Percentiles rank a stretch among this genome's conserved stretches.
Evolutionary conservation across 768 basidiomycete species (phyloP).

Genomic region (Chalciporus sphaerocephalus): DNA sequence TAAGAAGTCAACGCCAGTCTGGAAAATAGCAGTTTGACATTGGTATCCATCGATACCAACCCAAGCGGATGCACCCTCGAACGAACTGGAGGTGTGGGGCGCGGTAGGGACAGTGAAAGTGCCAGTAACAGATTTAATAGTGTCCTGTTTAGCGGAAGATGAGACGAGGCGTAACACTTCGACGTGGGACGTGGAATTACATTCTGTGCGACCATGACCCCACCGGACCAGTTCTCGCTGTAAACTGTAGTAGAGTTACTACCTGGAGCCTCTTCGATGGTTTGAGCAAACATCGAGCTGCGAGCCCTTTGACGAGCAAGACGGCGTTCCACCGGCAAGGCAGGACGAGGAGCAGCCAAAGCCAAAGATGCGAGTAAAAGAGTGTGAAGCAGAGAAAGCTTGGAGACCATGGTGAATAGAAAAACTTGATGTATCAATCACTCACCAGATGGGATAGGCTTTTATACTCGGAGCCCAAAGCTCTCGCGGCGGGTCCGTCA

Average conservation of each 20-base stretch:
- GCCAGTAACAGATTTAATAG: slow-evolving; percentile 17
- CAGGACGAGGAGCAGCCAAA: slow-evolving; percentile 16
- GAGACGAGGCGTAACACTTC: background rate
- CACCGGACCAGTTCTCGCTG: slow-evolving; percentile 20
- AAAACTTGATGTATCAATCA: too few species aligned
- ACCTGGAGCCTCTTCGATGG: background rate
- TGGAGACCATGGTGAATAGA: slow-evolving; percentile 21
- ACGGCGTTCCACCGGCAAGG: slow-evolving; percentile 4
- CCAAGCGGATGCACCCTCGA: slow-evolving; percentile 17
- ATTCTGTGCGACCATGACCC: slow-evolving; percentile 1
- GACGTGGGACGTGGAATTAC: slow-evolving; percentile 5
- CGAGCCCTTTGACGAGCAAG: slow-evolving; percentile 12
- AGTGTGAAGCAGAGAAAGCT: slow-evolving; percentile 9
- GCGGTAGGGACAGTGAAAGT: slow-evolving; percentile 21
- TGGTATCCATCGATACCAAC: slow-evolving; percentile 22
- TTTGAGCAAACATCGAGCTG: slow-evolving; percentile 8
- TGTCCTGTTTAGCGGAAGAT: slow-evolving; percentile 11
- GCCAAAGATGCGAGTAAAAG: slow-evolving; percentile 18
- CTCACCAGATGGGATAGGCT: too few species aligned
- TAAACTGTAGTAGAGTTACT: slow-evolving; percentile 10
- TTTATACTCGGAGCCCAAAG: too few species aligned
- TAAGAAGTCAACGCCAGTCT: slow-evolving; percentile 17
- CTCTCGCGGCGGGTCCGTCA: too few species aligned
- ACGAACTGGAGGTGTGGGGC: slow-evolving; percentile 5
- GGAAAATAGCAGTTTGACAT: slow-evolving; percentile 12